Percentiles rank a stretch among this genome's conserved stretches.
phyloP scores from a whole-genome alignment of 192 early-diverging fungal genomes.

The Diversispora epigaea region DNA sequence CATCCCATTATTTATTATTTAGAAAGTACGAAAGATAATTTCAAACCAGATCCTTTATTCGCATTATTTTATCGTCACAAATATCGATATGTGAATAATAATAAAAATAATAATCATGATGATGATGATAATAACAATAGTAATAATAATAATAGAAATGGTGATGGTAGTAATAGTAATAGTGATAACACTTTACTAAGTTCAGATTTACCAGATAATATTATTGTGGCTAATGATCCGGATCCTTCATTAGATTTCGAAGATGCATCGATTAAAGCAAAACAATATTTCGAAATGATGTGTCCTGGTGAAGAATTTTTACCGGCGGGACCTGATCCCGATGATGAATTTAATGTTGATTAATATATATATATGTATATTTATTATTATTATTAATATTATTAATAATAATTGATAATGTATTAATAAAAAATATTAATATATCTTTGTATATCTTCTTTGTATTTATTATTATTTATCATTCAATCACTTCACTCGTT shows the following conservation, averaged over 20 bases:
- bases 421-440: background rate
- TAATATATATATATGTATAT: background rate
- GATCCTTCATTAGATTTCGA: slow-evolving; percentile 48
- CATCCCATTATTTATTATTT: background rate
- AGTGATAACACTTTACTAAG: slow-evolving; percentile 28
- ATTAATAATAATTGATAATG: background rate
- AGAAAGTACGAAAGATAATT: background rate
- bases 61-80: slow-evolving; percentile 49
- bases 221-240: slow-evolving; percentile 48
- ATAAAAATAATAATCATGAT: too few relatives aligned
- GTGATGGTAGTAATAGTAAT: too few relatives aligned
- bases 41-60: slow-evolving; percentile 41
- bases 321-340: slow-evolving; percentile 45
- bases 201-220: slow-evolving; percentile 45
- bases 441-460: background rate
- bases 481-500: too few relatives aligned
- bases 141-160: too few relatives aligned
- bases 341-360: slow-evolving; percentile 31
- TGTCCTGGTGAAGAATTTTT: slow-evolving; percentile 48
- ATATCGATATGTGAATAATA: slow-evolving; percentile 5
- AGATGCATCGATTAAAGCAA: slow-evolving; percentile 47
- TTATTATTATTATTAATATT: background rate
- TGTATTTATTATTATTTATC: too few relatives aligned
- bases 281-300: slow-evolving; percentile 41
- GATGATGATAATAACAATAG: too few relatives aligned